Evolutionary conservation across 2,329 filamentous ascomycete species (phyloP).

Genomic region (Chaetomium olivaceum): DNA sequence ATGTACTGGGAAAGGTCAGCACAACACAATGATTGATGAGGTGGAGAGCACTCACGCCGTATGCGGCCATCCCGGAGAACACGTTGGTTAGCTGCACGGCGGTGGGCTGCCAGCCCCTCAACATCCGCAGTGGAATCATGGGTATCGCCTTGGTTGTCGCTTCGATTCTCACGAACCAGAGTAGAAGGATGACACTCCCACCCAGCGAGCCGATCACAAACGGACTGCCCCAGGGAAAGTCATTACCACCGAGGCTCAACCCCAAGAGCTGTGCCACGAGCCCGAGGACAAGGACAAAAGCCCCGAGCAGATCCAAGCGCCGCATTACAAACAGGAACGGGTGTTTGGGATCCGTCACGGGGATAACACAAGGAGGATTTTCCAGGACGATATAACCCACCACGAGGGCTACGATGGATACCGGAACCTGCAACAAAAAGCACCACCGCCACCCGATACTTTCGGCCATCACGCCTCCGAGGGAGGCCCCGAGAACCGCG

Average conservation of each 20-base stretch:
- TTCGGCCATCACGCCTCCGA: conserved; percentile 66
- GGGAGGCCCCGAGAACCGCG: conserved; percentile 61
- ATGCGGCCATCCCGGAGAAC: conserved; percentile 61
- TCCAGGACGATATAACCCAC: conserved; percentile 56
- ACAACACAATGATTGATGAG: no score
- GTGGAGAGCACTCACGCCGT: conserved; percentile 50
- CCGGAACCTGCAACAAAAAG: conserved; percentile 62
- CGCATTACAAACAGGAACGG: conserved; percentile 52
- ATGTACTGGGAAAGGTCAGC: conserved; percentile 49
- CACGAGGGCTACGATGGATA: conserved; percentile 56
- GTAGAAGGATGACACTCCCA: conserved; percentile 46
- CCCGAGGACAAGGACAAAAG: conserved; percentile 57
- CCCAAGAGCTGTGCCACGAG: conserved; percentile 59
- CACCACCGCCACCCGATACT: conserved; percentile 68
- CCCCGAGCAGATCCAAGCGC: conserved; percentile 56
- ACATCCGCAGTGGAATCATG: conserved; percentile 57
- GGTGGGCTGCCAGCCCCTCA: conserved; percentile 56
- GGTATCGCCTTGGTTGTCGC: conserved; percentile 51
- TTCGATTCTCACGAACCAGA: conserved; percentile 51
- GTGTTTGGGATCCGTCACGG: conserved; percentile 53
- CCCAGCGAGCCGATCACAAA: conserved; percentile 49
- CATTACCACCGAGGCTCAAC: conserved; percentile 57
- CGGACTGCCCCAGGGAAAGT: conserved; percentile 53
- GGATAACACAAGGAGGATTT: conserved; percentile 51
- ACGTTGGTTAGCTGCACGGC: conserved; percentile 60